Evolutionary conservation across 2,329 filamentous ascomycete genomes (phyloP).

Genomic region (Domatiomyces globalis): DNA sequence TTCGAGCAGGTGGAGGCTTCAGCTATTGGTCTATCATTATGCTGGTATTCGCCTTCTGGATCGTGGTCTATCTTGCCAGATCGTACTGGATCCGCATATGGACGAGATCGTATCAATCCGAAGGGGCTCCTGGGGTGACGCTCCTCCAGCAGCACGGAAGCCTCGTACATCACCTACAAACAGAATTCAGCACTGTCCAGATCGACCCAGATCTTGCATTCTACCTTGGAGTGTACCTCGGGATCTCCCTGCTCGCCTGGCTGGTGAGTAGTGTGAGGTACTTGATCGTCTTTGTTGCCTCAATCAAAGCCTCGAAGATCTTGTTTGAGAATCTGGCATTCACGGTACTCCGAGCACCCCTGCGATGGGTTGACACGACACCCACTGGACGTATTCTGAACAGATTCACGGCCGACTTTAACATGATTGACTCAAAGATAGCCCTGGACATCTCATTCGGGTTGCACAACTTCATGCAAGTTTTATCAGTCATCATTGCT

Average conservation of each 20-base stretch:
- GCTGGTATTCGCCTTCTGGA: conserved; percentile 13
- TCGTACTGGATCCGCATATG: conserved; percentile 38
- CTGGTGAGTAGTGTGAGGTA: conserved; percentile 49
- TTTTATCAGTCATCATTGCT: conserved; percentile 53
- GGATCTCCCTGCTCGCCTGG: conserved; percentile 39
- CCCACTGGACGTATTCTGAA: conserved; percentile 65
- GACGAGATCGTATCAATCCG: conserved; percentile 26
- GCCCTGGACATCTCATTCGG: conserved; percentile 50
- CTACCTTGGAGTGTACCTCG: conserved; percentile 56
- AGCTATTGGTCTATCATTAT: conserved; percentile 15
- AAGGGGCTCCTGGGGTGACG: conserved; percentile 2
- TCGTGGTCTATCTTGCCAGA: conserved; percentile 14
- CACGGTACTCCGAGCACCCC: conserved; percentile 53
- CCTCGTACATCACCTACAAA: conserved; percentile 10
- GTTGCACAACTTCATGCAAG: conserved; percentile 44
- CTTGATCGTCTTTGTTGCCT: conserved; percentile 49
- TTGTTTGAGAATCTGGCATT: conserved; percentile 55
- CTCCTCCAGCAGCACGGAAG: conserved; percentile 10
- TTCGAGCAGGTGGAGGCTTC: conserved; percentile 51
- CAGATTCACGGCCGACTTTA: conserved; percentile 65
- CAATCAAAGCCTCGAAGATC: conserved; percentile 52
- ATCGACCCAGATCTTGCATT: conserved; percentile 35
- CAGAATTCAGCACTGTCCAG: conserved; percentile 4
- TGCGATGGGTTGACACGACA: conserved; percentile 70
- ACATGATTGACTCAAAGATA: conserved; percentile 54